Evolutionary conservation across 1,284 basidiomycete genomes (phyloP), one percentile per base, ranked within the genome.

Genomic region (Trichosporon sp.): DNA sequence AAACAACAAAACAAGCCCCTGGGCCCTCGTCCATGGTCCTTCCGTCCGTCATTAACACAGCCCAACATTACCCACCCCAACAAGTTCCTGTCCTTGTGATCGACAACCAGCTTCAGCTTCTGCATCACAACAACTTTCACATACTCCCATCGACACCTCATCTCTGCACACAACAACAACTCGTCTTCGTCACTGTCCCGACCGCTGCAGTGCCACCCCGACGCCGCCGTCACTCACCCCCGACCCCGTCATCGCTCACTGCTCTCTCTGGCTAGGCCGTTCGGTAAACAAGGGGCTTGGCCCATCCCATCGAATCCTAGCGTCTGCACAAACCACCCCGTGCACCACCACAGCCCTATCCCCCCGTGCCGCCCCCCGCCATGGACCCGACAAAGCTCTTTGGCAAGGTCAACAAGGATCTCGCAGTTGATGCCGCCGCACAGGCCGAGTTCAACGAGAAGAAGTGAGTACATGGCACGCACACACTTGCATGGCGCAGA

Each of bases 391-490:
- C 75, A 21, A 76, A 78, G 66, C 70, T 83, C 16, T 66, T 78
- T 40, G 72, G 77, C 40, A 74, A 77, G 67, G 72, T 77, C 56
- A 76, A 76, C 54, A 77, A 76, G 67, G 81, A 82, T 76, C 76
- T 75, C 16, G 78, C 80, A 12, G 76, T 79, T 14, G 80, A 85
- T 37, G 93, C 94, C n/a, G 93, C 93, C 31, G 89, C 91, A 37
- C 92, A 95, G 79, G 94, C 94, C 56, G 94, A 96, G 83, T 97
- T 96, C 84, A 96, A 94, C 81, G 92, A 94, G 87, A 96, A 96
- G 90, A 95, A 92, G 83, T 84, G 70, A 56, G 83, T 78, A 12
- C 19, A 6, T 21, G 26, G 7, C 54, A 43, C 16, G 8, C 48
- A 48, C 56, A 61, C 31, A 7, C 14, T 11, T 4, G 26, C 26